Evolutionary conservation across 768 basidiomycete genomes (phyloP).

Genomic region (Phlebiopsis flavidoalba): DNA sequence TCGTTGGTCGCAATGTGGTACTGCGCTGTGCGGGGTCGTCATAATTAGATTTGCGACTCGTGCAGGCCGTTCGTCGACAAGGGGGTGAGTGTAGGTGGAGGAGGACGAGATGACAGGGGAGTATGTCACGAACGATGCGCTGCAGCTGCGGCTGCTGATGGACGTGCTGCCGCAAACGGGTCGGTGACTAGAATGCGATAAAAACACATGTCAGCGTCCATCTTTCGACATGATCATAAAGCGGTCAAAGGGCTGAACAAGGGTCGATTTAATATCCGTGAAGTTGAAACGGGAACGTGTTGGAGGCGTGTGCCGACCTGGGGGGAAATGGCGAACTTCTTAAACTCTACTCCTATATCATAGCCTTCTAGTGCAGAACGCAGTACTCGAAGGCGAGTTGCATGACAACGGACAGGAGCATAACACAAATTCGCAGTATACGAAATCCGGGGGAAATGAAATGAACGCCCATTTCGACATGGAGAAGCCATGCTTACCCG

Average conservation of each 20-base stretch:
- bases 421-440: background rate
- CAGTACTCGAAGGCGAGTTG: background rate
- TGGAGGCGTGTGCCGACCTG: background rate
- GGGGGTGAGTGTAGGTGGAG: constrained; percentile 12
- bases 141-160: constrained; percentile 14
- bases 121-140: constrained; percentile 19
- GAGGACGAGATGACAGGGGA: background rate
- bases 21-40: constrained; percentile 6
- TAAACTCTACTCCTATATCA: background rate
- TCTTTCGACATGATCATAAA: background rate
- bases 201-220: background rate
- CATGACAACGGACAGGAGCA: background rate
- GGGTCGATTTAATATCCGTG: background rate
- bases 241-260: background rate
- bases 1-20: constrained; percentile 6
- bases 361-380: background rate
- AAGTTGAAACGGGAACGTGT: background rate
- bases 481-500: constrained; percentile 1
- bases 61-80: background rate
- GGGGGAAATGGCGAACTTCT: background rate
- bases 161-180: constrained; percentile 24
- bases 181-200: constrained; percentile 11
- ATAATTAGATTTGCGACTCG: background rate
- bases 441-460: background rate
- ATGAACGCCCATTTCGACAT: background rate